These are phyloP conservation scores for Eucalyptus leucophloia DNA, from an alignment of 345 rosid species.

Conservation along the genomic window DNA sequence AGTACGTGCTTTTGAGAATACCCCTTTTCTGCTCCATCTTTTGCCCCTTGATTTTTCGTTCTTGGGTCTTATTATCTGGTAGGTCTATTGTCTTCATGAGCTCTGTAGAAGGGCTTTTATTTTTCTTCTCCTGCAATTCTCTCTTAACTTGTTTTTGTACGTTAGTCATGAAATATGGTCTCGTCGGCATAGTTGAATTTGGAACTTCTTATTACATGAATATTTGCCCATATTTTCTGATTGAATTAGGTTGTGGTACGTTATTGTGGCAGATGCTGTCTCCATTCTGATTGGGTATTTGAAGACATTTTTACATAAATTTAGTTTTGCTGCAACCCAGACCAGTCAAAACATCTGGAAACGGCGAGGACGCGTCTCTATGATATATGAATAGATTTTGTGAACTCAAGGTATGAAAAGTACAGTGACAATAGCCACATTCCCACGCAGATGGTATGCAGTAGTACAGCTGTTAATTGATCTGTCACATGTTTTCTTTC, in stretches of 20 bases:
- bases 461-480: neutral
- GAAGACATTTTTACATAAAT: neutral
- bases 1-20: too few relatives aligned
- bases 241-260: neutral
- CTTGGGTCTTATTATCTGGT: neutral
- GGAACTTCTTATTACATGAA: neutral
- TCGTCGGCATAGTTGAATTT: neutral
- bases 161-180: neutral
- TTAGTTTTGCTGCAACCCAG: too few relatives aligned
- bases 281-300: neutral
- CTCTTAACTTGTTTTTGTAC: neutral
- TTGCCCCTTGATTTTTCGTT: too few relatives aligned
- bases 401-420: constrained; percentile 82
- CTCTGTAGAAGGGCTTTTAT: neutral
- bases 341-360: too few relatives aligned
- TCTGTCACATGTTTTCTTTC: neutral
- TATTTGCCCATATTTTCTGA: neutral
- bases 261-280: neutral
- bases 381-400: constrained; percentile 12
- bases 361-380: rapidly evolving
- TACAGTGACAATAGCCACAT: constrained; percentile 79
- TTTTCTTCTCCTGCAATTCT: neutral
- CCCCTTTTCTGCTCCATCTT: too few relatives aligned
- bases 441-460: constrained; percentile 59
- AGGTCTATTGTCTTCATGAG: neutral